Evolutionary conservation across 208 protist genomes (phyloP), one percentile per base, ranked within the genome.

Genomic region (Trypanosomatidae sp.): DNA sequence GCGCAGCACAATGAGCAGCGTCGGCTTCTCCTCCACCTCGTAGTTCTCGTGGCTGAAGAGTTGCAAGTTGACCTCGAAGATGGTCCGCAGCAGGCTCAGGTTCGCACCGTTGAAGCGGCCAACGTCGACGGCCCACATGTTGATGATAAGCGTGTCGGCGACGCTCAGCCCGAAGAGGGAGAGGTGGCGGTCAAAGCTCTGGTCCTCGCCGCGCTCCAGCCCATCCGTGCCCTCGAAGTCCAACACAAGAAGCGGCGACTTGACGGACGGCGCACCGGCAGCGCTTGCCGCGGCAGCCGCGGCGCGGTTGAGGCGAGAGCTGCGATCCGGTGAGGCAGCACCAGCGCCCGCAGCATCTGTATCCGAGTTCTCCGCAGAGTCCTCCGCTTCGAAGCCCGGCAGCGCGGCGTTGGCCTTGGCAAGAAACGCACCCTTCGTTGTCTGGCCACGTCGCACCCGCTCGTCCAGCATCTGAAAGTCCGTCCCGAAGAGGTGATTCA

Each of bases 201-300:
- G 94, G 73, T 99, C 91, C 77, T 99, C 98, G 41, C 97, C 97
- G 28, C 98, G 90, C 82, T 99, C 98, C 62, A 98, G 79, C 58
- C 93, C 91, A 77, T 99, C 98, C 3, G 98, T 99, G 73, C 98
- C 98, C 66, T 99, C 98, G 67, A 99, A 97, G 74, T 99, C 98
- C 25, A 99, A 60, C 19, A 99, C 94, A 22, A 99, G 69, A n/a
- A 97, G 77, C 2, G 88, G 90, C 39, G 69, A 66, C 25, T 65
- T 73, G 46, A 41, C 36, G 33, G 39, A 0, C 44, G 5, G 33
- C 46, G 41, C 66, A 36, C 43, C 55, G 28, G 44, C 62, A 46
- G 41, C 71, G n/a, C 52, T 17, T n/a, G 62, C 53, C 0, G 75
- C 69, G 30, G 74, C 70, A 17, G 68, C 69, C 12, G 60, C 80